Evolutionary conservation across 768 basidiomycete genomes (phyloP).

Genomic region (Omphalotus guepiniiformis): DNA sequence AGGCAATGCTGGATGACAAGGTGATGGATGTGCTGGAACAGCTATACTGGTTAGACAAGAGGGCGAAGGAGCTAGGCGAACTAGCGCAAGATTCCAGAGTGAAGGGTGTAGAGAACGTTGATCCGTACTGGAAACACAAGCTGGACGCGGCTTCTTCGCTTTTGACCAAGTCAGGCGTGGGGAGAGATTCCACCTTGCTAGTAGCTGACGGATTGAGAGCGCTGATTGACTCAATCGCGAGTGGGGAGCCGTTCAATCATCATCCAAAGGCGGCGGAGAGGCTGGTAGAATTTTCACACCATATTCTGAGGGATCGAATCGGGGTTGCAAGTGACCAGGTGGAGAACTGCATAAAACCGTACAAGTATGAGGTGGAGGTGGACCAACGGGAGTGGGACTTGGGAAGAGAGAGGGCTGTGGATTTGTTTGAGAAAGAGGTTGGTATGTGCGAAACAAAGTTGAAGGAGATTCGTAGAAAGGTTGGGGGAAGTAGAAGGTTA

Average conservation of each 20-base stretch:
- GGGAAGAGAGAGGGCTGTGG: conserved; percentile 71
- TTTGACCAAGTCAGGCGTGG: conserved; percentile 93
- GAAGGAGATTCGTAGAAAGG: conserved; percentile 79
- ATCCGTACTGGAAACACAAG: conserved; percentile 94
- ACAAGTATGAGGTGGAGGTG: conserved; percentile 97
- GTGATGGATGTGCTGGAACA: conserved; percentile 97
- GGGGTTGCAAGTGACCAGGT: conserved; percentile 97
- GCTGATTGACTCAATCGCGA: conserved; percentile 85
- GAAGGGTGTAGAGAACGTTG: conserved; percentile 63
- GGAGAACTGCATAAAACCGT: conserved; percentile 99
- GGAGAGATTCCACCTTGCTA: conserved; percentile 88
- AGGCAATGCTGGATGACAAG: conserved; percentile 91
- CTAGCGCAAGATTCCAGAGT: conserved; percentile 69
- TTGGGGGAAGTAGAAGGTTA: conserved; percentile 83
- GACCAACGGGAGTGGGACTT: conserved; percentile 89
- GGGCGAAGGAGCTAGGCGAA: conserved; percentile 66
- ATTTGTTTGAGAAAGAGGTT: conserved; percentile 82
- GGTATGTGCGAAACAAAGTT: conserved; percentile 82
- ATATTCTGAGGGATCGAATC: conserved; percentile 88
- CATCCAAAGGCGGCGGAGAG: conserved; percentile 89
- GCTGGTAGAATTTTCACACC: conserved; percentile 88
- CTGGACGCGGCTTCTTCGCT: conserved; percentile 90
- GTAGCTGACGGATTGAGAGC: conserved; percentile 91
- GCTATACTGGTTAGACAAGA: conserved; percentile 94
- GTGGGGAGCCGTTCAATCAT: conserved; percentile 86